Percentiles rank a stretch among this genome's conserved stretches.
These are phyloP conservation scores for Phytopythium montanum DNA, from an alignment of 352 stramenopile genomes.

Conservation along the genomic window DNA sequence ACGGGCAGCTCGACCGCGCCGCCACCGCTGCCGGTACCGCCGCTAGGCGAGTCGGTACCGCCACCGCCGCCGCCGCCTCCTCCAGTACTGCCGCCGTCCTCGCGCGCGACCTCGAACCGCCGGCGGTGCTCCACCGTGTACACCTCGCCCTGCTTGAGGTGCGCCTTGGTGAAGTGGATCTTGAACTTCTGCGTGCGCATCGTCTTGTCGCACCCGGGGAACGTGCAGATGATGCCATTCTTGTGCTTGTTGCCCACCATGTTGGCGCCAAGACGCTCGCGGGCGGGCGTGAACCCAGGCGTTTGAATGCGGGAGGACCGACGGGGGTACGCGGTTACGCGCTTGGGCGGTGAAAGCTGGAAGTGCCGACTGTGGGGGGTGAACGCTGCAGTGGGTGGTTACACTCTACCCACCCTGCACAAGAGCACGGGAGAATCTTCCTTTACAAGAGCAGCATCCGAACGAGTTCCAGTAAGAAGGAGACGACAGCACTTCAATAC, in stretches of 20 bases:
- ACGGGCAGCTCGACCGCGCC: not conserved
- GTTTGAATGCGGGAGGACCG: slow-evolving; percentile 1
- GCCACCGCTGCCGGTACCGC: slow-evolving; percentile 3
- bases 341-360: slow-evolving; percentile 3
- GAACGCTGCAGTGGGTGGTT: slow-evolving; percentile 12
- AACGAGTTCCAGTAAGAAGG: no score
- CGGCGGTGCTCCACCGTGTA: slow-evolving; percentile 78
- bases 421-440: slow-evolving; percentile 8
- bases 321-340: slow-evolving; percentile 10
- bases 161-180: slow-evolving; percentile 73
- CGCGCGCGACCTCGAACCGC: slow-evolving; percentile 70
- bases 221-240: slow-evolving; percentile 85
- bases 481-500: no score
- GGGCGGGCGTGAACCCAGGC: not conserved
- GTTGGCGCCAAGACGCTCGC: slow-evolving; percentile 4
- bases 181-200: slow-evolving; percentile 90
- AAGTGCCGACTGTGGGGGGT: not conserved
- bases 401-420: slow-evolving; percentile 17
- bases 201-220: slow-evolving; percentile 73
- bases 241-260: slow-evolving; percentile 89
- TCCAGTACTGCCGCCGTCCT: slow-evolving; percentile 52
- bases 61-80: slow-evolving; percentile 30
- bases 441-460: slow-evolving; percentile 10
- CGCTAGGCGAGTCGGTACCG: slow-evolving; percentile 5
- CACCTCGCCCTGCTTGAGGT: slow-evolving; percentile 70